These are phyloP conservation scores for Pelargonium australe DNA, from an alignment of 441 rosid species.

Conservation along the genomic window DNA sequence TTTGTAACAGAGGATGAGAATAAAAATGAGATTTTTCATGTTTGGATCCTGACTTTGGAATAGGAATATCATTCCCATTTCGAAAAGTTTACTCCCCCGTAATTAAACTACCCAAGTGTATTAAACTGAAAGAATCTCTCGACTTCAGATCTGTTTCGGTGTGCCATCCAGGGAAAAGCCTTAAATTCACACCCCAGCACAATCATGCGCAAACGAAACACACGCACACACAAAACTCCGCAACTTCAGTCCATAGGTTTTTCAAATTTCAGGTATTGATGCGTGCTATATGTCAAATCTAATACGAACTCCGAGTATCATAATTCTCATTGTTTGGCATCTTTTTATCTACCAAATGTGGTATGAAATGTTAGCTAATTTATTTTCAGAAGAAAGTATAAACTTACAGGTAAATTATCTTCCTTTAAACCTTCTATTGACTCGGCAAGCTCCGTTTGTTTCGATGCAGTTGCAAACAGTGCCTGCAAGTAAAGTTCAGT, in stretches of 20 bases:
- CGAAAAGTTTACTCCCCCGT: too few species aligned
- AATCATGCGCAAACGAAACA: too few species aligned
- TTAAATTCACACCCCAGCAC: too few species aligned
- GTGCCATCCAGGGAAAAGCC: too few species aligned
- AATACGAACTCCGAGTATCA: neutral
- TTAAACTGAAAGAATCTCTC: too few species aligned
- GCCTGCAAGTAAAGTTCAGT: conserved; percentile 43
- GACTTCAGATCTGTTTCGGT: too few species aligned
- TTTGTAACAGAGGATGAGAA: neutral
- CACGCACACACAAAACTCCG: too few species aligned
- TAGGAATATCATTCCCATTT: too few species aligned
- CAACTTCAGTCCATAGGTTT: neutral
- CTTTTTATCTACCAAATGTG: too few species aligned
- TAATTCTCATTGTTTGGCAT: neutral
- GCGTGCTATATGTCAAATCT: neutral
- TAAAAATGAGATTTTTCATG: too few species aligned
- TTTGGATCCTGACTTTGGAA: too few species aligned
- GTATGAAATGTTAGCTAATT: neutral
- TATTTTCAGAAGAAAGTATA: neutral
- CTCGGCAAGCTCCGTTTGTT: conserved; percentile 82
- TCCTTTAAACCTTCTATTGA: conserved; percentile 67
- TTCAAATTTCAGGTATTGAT: neutral
- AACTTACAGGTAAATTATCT: conserved; percentile 50
- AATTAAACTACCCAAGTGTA: too few species aligned
- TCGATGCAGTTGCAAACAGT: conserved; percentile 79